Evolutionary conservation across 441 rosid species (phyloP).

Genomic region (Pelargonium myrrhifolium): DNA sequence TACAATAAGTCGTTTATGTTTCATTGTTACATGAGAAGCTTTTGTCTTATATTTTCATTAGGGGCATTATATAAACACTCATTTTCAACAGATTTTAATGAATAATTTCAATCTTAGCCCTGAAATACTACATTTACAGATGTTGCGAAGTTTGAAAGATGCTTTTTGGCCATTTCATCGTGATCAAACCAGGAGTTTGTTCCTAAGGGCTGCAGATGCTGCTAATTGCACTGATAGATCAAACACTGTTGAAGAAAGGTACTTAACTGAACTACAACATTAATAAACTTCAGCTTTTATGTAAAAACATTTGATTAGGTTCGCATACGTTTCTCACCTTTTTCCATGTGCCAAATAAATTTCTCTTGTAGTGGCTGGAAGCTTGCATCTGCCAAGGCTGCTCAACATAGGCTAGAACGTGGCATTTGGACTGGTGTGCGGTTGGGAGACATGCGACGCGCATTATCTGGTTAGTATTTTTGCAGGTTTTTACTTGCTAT

Average conservation of each 20-base stretch:
- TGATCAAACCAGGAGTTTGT: constrained; percentile 38
- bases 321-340: background rate
- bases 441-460: constrained; percentile 64
- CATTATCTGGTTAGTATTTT: constrained; percentile 44
- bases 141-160: constrained; percentile 46
- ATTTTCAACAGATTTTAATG: background rate
- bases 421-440: constrained; percentile 53
- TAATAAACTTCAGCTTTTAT: background rate
- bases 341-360: background rate
- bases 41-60: background rate
- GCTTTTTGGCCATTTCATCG: constrained; percentile 68
- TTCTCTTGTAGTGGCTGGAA: constrained; percentile 38
- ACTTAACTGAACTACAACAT: constrained; percentile 1
- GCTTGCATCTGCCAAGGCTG: constrained; percentile 63
- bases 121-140: constrained; percentile 26
- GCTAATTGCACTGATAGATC: constrained; percentile 42
- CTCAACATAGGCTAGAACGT: constrained; percentile 52
- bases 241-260: constrained; percentile 39
- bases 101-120: background rate
- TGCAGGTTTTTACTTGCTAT: no score
- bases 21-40: background rate
- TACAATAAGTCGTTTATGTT: background rate
- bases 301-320: background rate
- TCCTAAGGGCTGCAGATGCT: constrained; percentile 50
- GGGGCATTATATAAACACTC: background rate